Base-by-base conservation (phyloP, 176 grass and related monocot genomes). In the Carex littledalei region DNA sequence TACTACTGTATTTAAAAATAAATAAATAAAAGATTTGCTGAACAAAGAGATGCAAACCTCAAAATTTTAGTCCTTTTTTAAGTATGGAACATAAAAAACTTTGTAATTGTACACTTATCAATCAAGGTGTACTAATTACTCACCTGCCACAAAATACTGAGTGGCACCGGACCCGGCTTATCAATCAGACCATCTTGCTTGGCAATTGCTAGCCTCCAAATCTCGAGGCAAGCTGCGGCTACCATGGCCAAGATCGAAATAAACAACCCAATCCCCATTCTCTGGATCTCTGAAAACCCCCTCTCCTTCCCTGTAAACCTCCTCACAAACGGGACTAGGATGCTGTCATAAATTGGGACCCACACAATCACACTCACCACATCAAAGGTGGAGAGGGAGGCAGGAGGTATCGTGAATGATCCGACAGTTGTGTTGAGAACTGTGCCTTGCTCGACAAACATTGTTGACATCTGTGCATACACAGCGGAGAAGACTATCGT, bases 391-490 rank as follows among this genome's bases (percentile, higher is more conserved):
- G 94, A 97, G 21, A 97, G 89, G 49, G 94, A 97, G 39, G 94
- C 94, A 21, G 94, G 94, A 34, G 94, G 94, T 63, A 97, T 84
- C 22, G 85, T 97, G 81, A 97, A 97, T 56, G 94, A 93, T 10
- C 87, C 89, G 10, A 94, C 56, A 9, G 91, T 90, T 68, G 94
- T 60, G 73, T 97, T 88, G 58, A 97, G 89, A 79, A 94, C 88
- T 89, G 93, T 94, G 41, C 94, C 94, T 87, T 97, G 94, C 63
- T 97, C 94, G 63, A 97, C 94, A 72, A 97, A 97, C 94, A 97
- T 90, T 20, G 94, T 97, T 15, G 94, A 90, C 35, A 92, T 97
- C 82, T 97, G 91, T 70, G 94, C 88, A 78, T 97, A 90, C 5
- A 94, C 91, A 32, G 91, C 89, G 17, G 94, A 97, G 69, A 97